These are phyloP conservation scores for Thraustotheca clavata DNA, from an alignment of 352 stramenopile genomes.

Conservation along the genomic window DNA sequence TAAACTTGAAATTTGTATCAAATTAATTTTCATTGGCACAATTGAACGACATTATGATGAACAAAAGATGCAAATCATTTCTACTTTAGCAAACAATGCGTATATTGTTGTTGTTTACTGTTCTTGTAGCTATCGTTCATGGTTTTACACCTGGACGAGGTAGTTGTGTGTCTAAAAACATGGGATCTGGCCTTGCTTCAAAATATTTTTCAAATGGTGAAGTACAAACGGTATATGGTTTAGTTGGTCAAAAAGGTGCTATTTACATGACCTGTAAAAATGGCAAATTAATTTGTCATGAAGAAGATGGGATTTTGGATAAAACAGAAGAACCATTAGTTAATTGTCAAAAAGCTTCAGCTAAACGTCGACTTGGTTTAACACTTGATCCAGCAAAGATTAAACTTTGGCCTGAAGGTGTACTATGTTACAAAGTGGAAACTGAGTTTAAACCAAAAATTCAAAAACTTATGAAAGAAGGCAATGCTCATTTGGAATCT, in stretches of 20 bases:
- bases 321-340: neutral
- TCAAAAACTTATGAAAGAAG: neutral
- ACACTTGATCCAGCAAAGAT: constrained; percentile 3
- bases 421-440: constrained; percentile 9
- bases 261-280: constrained; percentile 7
- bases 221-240: neutral
- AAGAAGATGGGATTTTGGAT: constrained; percentile 2
- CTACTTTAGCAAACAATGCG: no score
- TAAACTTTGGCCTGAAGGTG: neutral
- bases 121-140: no score
- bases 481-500: neutral
- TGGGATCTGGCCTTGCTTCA: no score
- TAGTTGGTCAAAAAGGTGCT: neutral
- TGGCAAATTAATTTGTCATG: neutral
- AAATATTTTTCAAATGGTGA: no score
- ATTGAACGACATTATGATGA: no score
- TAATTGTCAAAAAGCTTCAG: neutral
- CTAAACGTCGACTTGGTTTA: neutral
- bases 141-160: no score
- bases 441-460: neutral
- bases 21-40: no score
- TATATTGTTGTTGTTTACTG: no score
- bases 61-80: no score
- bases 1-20: no score
- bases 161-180: no score